phyloP scores from a whole-genome alignment of 176 grass and related monocot species.

The Oryza glumipatula region DNA sequence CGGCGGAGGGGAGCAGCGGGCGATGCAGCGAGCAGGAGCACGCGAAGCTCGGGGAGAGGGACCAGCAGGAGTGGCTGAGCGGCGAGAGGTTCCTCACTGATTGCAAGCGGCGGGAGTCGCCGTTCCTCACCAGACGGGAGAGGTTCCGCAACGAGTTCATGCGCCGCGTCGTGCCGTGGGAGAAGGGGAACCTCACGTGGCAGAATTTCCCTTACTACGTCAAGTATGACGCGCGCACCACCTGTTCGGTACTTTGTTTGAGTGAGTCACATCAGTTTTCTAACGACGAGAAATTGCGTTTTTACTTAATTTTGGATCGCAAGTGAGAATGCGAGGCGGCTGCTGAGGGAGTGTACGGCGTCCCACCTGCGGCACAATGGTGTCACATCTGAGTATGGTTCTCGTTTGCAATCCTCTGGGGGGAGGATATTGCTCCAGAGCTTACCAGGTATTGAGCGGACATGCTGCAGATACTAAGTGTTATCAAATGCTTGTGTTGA shows the following conservation, averaged over 20 bases:
- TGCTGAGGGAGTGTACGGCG: conserved; percentile 71
- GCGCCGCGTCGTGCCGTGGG: conserved; percentile 79
- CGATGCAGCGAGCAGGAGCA: conserved; percentile 64
- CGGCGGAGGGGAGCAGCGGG: conserved; percentile 41
- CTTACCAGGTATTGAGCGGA: conserved; percentile 63
- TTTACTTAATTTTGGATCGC: conserved; percentile 28
- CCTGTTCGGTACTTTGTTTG: conserved; percentile 45
- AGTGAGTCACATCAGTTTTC: conserved; percentile 24
- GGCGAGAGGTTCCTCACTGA: conserved; percentile 72
- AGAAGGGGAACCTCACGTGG: conserved; percentile 81
- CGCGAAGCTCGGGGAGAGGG: conserved; percentile 86
- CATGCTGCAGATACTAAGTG: conserved; percentile 20
- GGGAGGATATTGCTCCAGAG: conserved; percentile 87
- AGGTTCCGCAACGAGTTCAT: conserved; percentile 87
- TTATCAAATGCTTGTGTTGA: conserved; percentile 27
- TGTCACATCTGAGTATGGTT: conserved; percentile 65
- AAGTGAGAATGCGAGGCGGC: conserved; percentile 66
- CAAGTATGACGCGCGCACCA: conserved; percentile 55
- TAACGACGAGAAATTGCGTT: not conserved
- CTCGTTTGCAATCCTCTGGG: conserved; percentile 68
- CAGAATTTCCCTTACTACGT: conserved; percentile 87
- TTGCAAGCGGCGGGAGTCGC: conserved; percentile 68
- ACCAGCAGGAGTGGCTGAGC: conserved; percentile 93
- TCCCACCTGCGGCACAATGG: conserved; percentile 81
- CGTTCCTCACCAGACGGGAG: conserved; percentile 76